These are phyloP conservation scores for Acrasis kona DNA, from an alignment of 78 protist species.

Conservation along the genomic window DNA sequence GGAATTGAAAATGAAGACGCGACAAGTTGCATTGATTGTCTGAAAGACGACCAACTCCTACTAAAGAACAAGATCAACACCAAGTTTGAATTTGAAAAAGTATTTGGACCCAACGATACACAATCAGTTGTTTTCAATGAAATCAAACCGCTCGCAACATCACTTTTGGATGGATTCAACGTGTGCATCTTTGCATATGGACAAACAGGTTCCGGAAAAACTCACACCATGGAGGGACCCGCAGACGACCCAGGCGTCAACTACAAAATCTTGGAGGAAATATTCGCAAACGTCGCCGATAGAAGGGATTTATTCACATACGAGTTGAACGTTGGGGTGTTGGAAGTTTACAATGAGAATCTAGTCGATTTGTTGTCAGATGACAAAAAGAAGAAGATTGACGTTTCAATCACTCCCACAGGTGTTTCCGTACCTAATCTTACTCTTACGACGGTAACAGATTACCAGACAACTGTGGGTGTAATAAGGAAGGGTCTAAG, in stretches of 20 bases:
- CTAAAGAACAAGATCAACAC: too few species aligned
- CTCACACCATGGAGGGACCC: conserved; percentile 47
- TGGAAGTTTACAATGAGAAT: conserved; percentile 21
- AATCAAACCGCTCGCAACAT: conserved; percentile 37
- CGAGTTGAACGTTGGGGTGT: not conserved
- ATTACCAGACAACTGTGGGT: too few species aligned
- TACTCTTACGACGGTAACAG: too few species aligned
- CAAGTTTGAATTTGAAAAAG: conserved; percentile 53
- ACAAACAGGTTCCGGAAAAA: conserved; percentile 31
- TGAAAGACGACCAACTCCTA: too few species aligned
- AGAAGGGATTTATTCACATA: not conserved
- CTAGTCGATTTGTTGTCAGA: not conserved
- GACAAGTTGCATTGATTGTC: too few species aligned
- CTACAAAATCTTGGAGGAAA: too few species aligned
- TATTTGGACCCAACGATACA: conserved; percentile 21
- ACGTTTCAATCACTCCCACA: too few species aligned
- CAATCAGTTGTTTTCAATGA: conserved; percentile 18
- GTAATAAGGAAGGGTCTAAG: too few species aligned
- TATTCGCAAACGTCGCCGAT: not conserved
- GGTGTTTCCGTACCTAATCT: too few species aligned
- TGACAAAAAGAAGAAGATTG: not conserved
- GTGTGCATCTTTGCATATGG: conserved; percentile 72
- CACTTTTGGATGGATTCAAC: conserved; percentile 61
- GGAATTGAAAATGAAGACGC: not conserved
- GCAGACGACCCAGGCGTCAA: not conserved